Percentiles rank a stretch among this genome's conserved stretches.
phyloP scores from a whole-genome alignment of 148 eudicot genomes.

The Linanthus parryae region DNA sequence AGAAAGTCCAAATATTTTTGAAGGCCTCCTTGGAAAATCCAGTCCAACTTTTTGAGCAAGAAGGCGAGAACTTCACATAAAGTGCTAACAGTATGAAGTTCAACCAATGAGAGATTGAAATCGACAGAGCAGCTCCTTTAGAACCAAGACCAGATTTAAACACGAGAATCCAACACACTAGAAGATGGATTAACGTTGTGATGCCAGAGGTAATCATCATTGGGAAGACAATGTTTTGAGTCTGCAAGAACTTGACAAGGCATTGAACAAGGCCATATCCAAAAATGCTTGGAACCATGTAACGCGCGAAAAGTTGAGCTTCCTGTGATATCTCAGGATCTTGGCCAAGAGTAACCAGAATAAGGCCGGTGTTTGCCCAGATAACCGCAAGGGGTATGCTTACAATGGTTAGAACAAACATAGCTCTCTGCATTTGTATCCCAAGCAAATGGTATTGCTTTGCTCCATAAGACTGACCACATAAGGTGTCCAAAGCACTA shows the following conservation, averaged over 20 bases:
- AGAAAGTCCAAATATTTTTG: constrained; percentile 17
- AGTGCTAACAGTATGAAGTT: constrained; percentile 33
- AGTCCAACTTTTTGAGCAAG: constrained; percentile 46
- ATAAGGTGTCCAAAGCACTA: constrained; percentile 57
- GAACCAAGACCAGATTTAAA: constrained; percentile 44
- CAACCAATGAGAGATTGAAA: constrained; percentile 51
- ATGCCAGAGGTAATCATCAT: constrained; percentile 56
- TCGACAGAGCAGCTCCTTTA: constrained; percentile 65
- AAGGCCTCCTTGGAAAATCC: constrained; percentile 47
- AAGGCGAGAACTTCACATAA: constrained; percentile 47
- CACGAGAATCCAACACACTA: constrained; percentile 52
- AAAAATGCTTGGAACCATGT: constrained; percentile 56
- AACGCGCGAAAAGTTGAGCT: constrained; percentile 40
- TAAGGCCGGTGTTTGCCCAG: constrained; percentile 46
- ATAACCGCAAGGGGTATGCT: constrained; percentile 52
- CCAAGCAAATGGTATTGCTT: constrained; percentile 59
- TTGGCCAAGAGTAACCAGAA: constrained; percentile 49
- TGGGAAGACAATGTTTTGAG: constrained; percentile 53
- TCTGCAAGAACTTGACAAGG: constrained; percentile 52
- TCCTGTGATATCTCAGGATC: constrained; percentile 36
- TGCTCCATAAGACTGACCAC: constrained; percentile 71
- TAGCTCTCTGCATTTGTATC: constrained; percentile 55
- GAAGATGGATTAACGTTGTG: constrained; percentile 38
- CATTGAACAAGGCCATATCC: constrained; percentile 53
- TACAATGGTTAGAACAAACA: constrained; percentile 30